Conservation (phyloP, 768 basidiomycete species). For the Chlorophyllum brunneum region DNA sequence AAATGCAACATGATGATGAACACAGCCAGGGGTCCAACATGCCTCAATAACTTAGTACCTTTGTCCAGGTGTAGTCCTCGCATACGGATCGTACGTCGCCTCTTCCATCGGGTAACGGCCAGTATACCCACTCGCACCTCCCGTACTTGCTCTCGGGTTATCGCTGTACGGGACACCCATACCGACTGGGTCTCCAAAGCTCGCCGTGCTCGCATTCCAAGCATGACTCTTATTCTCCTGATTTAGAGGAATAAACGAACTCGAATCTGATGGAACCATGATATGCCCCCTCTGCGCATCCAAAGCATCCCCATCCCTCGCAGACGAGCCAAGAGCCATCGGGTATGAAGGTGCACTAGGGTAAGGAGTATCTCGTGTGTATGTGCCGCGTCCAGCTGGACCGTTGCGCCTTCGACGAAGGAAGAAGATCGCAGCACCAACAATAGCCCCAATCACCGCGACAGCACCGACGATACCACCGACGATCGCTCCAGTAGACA, state of each 20-base stretch:
- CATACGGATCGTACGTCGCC: constrained; percentile 31
- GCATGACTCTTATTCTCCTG: constrained; percentile 54
- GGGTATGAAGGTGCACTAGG: constrained; percentile 21
- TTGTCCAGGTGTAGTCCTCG: constrained; percentile 11
- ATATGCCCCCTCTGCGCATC: constrained; percentile 7
- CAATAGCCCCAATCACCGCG: constrained; percentile 47
- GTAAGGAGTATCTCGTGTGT: constrained; percentile 8
- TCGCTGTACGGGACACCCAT: constrained; percentile 16
- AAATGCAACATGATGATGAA: no score
- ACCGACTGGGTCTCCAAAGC: constrained; percentile 33
- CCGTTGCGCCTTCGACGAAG: constrained; percentile 11
- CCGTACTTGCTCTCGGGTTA: constrained; percentile 22
- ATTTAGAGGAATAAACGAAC: constrained; percentile 68
- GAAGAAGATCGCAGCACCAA: constrained; percentile 14
- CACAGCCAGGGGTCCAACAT: no score
- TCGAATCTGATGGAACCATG: constrained; percentile 46
- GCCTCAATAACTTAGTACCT: no score
- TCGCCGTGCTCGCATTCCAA: constrained; percentile 54
- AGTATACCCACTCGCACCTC: not conserved
- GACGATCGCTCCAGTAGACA: constrained; percentile 41
- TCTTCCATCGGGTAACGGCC: constrained; percentile 2
- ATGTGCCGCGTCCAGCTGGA: constrained; percentile 2
- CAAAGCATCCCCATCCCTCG: constrained; percentile 16
- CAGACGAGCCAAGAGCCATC: constrained; percentile 21
- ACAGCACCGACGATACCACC: constrained; percentile 51